Evolutionary conservation across 2,329 filamentous ascomycete species (phyloP).

Genomic region (Ophiobolus disseminans): DNA sequence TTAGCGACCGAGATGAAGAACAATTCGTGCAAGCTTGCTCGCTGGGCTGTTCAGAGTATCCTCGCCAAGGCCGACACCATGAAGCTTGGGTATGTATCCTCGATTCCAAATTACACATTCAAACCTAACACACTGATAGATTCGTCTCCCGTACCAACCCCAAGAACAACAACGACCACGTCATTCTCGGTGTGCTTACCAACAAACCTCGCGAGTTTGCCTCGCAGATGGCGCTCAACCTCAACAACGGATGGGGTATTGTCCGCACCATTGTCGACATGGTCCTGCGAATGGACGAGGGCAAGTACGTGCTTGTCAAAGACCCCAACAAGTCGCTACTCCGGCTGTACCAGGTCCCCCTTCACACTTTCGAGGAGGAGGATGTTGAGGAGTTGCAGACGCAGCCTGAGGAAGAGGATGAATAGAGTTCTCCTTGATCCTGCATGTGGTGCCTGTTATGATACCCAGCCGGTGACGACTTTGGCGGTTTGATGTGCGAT

Average conservation of each 20-base stretch:
- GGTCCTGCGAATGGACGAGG: conserved; percentile 77
- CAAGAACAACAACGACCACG: conserved; percentile 89
- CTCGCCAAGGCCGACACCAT: conserved; percentile 96
- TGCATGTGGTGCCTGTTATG: conserved; percentile 14
- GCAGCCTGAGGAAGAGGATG: conserved; percentile 63
- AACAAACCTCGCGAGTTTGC: conserved; percentile 99
- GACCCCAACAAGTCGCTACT: conserved; percentile 98
- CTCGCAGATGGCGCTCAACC: conserved; percentile 94
- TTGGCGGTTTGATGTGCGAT: conserved; percentile 29
- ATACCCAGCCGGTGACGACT: conserved; percentile 30
- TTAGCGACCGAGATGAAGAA: conserved; percentile 99
- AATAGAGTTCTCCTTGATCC: conserved; percentile 45
- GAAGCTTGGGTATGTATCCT: conserved; percentile 83
- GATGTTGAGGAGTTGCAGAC: conserved; percentile 74
- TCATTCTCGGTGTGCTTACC: conserved; percentile 92
- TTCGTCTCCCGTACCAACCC: conserved; percentile 96
- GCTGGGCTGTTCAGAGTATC: conserved; percentile 97
- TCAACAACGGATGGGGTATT: conserved; percentile 98
- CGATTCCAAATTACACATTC: background rate
- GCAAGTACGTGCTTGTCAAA: conserved; percentile 80
- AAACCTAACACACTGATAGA: conserved; percentile 55
- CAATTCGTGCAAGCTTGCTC: conserved; percentile 97
- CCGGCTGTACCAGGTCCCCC: conserved; percentile 88
- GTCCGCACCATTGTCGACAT: conserved; percentile 98
- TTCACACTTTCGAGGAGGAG: conserved; percentile 88